These are phyloP conservation scores for Ilex paraguariensis DNA, from an alignment of 305 asterid genomes.

Conservation along the genomic window DNA sequence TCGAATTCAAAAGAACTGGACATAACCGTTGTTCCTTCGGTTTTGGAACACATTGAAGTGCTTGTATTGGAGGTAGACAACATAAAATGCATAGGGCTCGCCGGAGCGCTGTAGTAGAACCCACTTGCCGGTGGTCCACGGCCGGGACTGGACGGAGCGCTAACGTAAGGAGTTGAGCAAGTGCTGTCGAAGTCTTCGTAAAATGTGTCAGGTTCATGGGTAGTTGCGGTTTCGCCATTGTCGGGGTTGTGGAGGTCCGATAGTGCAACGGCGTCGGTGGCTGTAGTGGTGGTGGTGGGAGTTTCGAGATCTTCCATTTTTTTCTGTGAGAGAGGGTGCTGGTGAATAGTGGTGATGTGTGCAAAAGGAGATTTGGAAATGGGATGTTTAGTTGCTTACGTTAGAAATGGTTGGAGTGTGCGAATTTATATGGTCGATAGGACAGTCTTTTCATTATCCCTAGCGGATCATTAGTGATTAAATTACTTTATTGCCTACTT, in stretches of 20 bases:
- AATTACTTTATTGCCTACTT: too few relatives aligned
- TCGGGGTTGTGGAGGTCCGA: conserved; percentile 6
- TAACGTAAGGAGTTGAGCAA: conserved; percentile 89
- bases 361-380: conserved; percentile 10
- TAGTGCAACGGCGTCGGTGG: not conserved
- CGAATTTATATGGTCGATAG: conserved; percentile 29
- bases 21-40: conserved; percentile 16
- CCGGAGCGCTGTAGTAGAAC: conserved; percentile 84
- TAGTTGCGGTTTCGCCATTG: not conserved
- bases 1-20: conserved; percentile 63
- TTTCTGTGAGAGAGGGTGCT: conserved; percentile 15
- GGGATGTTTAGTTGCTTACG: not conserved
- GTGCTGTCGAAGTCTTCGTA: conserved; percentile 62
- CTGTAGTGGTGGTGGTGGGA: conserved; percentile 23
- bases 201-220: conserved; percentile 11
- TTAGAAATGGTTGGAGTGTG: conserved; percentile 4
- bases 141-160: conserved; percentile 93
- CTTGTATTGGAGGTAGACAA: conserved; percentile 23
- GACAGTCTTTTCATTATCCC: conserved; percentile 1
- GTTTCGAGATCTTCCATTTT: conserved; percentile 37
- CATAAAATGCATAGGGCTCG: conserved; percentile 83
- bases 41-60: not conserved
- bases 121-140: conserved; percentile 46
- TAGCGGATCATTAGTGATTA: too few relatives aligned
- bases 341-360: conserved; percentile 11